Conservation (phyloP, 2,329 filamentous ascomycete species). For the Xylariaceae sp. region DNA sequence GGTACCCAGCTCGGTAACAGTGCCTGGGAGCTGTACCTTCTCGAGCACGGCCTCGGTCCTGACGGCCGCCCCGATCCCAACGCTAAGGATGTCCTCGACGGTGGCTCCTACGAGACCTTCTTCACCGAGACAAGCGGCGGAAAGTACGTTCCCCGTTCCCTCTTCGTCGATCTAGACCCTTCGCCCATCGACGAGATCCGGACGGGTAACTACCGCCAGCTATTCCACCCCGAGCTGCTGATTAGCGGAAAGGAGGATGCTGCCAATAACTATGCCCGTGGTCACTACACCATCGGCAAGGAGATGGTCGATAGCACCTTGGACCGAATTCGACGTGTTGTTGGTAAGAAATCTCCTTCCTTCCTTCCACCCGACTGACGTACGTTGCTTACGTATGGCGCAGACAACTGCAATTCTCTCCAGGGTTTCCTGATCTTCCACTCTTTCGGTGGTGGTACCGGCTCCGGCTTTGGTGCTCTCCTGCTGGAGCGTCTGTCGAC, state of each 20-base stretch:
- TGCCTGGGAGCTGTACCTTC: slow-evolving; percentile 72
- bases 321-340: slow-evolving; percentile 63
- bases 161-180: slow-evolving; percentile 68
- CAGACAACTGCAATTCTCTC: slow-evolving; percentile 67
- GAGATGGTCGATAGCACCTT: slow-evolving; percentile 68
- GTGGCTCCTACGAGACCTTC: slow-evolving; percentile 65
- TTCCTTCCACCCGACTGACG: too few relatives aligned
- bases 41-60: slow-evolving; percentile 63
- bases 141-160: slow-evolving; percentile 66
- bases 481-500: slow-evolving; percentile 67
- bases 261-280: slow-evolving; percentile 72
- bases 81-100: slow-evolving; percentile 52
- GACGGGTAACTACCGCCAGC: slow-evolving; percentile 60
- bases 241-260: slow-evolving; percentile 73
- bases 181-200: slow-evolving; percentile 71
- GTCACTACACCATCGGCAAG: slow-evolving; percentile 72
- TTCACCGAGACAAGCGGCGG: slow-evolving; percentile 67
- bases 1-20: slow-evolving; percentile 70
- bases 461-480: slow-evolving; percentile 67
- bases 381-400: too few relatives aligned
- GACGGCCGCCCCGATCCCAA: slow-evolving; percentile 62
- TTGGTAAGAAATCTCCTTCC: slow-evolving; percentile 44
- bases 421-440: slow-evolving; percentile 72
- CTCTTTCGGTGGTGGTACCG: slow-evolving; percentile 68
- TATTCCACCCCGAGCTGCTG: slow-evolving; percentile 67